Evolutionary conservation across 1,284 basidiomycete genomes (phyloP).

Genomic region (Trametes polyzona): DNA sequence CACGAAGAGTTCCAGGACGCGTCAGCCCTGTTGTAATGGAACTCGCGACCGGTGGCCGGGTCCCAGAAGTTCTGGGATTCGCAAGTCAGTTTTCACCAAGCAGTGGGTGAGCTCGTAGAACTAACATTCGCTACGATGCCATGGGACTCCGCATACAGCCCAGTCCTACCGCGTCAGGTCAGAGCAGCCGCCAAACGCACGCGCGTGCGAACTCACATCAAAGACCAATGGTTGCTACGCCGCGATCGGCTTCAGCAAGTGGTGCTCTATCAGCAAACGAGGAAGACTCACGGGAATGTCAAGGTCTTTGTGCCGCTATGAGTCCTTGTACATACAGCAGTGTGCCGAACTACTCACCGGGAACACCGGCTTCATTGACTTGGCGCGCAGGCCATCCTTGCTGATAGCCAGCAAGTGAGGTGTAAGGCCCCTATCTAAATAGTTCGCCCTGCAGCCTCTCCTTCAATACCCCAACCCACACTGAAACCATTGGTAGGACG

Average conservation of each 20-base stretch:
- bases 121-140: conserved; percentile 89
- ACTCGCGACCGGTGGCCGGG: conserved; percentile 61
- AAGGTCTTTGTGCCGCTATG: conserved; percentile 56
- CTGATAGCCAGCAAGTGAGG: conserved; percentile 81
- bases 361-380: conserved; percentile 85
- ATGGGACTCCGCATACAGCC: conserved; percentile 84
- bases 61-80: conserved; percentile 83
- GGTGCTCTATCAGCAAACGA: neutral
- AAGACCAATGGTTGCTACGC: conserved; percentile 78
- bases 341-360: conserved; percentile 56
- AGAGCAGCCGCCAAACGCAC: neutral
- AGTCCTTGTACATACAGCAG: neutral
- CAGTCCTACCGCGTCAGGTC: conserved; percentile 60
- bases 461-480: neutral
- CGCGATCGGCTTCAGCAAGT: neutral
- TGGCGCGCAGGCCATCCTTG: conserved; percentile 80
- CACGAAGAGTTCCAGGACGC: conserved; percentile 71
- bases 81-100: conserved; percentile 1
- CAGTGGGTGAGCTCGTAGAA: conserved; percentile 2
- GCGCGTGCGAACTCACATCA: conserved; percentile 56
- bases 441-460: conserved; percentile 64
- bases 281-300: conserved; percentile 81
- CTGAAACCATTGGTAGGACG: conserved; percentile 21
- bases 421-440: conserved; percentile 81
- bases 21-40: conserved; percentile 69